Conservation (phyloP, 768 basidiomycete species). For the Piloderma croceum region DNA sequence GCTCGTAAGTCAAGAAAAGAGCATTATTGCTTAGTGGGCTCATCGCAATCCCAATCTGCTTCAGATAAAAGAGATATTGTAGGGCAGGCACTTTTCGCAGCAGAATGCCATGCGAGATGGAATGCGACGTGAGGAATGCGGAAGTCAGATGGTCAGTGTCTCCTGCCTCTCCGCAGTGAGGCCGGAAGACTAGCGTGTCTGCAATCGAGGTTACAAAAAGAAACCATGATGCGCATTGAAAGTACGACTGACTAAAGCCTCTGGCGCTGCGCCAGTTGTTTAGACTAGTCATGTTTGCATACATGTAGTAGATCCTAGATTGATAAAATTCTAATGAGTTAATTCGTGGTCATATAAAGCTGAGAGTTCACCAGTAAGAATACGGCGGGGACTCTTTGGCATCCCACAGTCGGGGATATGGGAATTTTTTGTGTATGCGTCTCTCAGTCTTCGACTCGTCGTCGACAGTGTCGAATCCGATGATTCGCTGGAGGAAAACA, state of each 20-base stretch:
- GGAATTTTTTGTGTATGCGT: constrained; percentile 89
- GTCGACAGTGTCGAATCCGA: constrained; percentile 98
- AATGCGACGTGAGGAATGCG: constrained; percentile 93
- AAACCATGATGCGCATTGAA: background rate
- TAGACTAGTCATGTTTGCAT: constrained; percentile 89
- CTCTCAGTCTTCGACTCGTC: constrained; percentile 95
- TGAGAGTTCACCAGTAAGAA: constrained; percentile 74
- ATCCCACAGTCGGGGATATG: constrained; percentile 87
- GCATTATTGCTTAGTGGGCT: constrained; percentile 98
- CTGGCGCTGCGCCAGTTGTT: constrained; percentile 86
- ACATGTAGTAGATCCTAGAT: constrained; percentile 92
- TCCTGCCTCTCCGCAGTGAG: constrained; percentile 96
- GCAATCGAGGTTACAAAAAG: constrained; percentile 1
- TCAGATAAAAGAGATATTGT: constrained; percentile 95
- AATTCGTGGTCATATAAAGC: background rate
- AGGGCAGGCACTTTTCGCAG: constrained; percentile 95
- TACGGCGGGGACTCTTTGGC: constrained; percentile 87
- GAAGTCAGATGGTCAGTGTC: constrained; percentile 97
- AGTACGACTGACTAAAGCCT: constrained; percentile 75
- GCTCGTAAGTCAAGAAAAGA: constrained; percentile 91
- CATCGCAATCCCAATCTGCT: constrained; percentile 98
- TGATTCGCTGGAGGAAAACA: constrained; percentile 87
- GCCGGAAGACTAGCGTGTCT: constrained; percentile 97
- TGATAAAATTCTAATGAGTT: constrained; percentile 3
- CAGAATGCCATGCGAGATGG: constrained; percentile 98